A percentile compares a stretch with the other conserved stretches of the same genome.
Evolutionary conservation across 768 basidiomycete species (phyloP).

Genomic region (Lanmaoa rubissima): DNA sequence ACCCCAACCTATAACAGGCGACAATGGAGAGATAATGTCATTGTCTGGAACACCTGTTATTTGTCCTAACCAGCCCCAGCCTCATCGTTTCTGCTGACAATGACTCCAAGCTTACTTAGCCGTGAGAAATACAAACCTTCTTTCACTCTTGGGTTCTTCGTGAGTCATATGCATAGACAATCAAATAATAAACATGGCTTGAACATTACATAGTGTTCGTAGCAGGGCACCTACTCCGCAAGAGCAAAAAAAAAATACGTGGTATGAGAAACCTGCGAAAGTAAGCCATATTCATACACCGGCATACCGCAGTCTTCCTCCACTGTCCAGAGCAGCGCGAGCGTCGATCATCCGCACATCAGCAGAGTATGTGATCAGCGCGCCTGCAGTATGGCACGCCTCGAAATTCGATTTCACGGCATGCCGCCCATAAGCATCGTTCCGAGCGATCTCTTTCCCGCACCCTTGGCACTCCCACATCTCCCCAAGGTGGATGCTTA

Average conservation of each 20-base stretch:
- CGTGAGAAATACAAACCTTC: no score
- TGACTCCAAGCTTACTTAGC: no score
- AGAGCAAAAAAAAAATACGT: background rate
- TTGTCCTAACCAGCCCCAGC: no score
- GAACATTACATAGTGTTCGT: background rate
- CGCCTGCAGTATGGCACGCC: conserved; percentile 5
- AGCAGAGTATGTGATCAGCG: conserved; percentile 8
- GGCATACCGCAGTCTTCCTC: background rate
- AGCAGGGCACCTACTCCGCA: background rate
- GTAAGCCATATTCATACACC: background rate
- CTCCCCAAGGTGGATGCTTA: conserved; percentile 14
- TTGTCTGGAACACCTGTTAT: no score
- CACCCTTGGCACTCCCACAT: conserved; percentile 18
- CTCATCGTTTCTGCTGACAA: no score
- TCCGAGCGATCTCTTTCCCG: conserved; percentile 6
- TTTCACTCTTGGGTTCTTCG: background rate
- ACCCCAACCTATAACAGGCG: no score
- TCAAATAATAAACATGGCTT: background rate
- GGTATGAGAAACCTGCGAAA: no score
- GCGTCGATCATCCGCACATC: conserved; percentile 1
- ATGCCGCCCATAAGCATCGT: conserved; percentile 11
- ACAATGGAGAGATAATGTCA: no score
- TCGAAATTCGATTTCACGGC: background rate
- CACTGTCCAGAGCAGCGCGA: conserved; percentile 5
- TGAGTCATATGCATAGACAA: no score